A percentile compares a stretch with the other conserved stretches of the same genome.
Evolutionary conservation across 192 early-diverging fungal species (phyloP).

Genomic region (Radiomyces spectabilis): DNA sequence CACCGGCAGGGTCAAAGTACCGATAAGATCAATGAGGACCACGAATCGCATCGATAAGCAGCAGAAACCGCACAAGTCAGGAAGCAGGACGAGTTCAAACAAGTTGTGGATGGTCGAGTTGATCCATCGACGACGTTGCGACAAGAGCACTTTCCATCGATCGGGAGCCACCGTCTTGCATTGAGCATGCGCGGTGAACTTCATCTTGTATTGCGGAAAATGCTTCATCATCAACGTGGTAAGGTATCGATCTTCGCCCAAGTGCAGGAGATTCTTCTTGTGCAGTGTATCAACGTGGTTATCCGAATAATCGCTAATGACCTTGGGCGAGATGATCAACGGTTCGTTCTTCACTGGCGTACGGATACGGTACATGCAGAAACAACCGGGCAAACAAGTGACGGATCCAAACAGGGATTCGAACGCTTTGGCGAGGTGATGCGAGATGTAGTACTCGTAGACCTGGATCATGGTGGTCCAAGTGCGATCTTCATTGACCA

Average conservation of each 20-base stretch:
- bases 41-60: conserved; percentile 98
- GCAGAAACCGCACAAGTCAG: conserved; percentile 94
- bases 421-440: conserved; percentile 95
- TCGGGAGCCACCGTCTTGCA: conserved; percentile 95
- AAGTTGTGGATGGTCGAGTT: conserved; percentile 99
- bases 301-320: conserved; percentile 91
- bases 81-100: conserved; percentile 87
- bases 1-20: conserved; percentile 90
- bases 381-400: conserved; percentile 97
- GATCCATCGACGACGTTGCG: conserved; percentile 96
- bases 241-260: conserved; percentile 99
- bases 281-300: conserved; percentile 95
- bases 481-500: conserved; percentile 87
- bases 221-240: conserved; percentile 95
- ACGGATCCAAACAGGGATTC: conserved; percentile 97
- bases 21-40: conserved; percentile 89
- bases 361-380: conserved; percentile 97
- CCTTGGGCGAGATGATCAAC: conserved; percentile 76
- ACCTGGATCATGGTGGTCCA: conserved; percentile 99
- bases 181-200: conserved; percentile 87
- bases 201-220: conserved; percentile 93
- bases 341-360: conserved; percentile 84
- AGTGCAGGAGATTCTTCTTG: conserved; percentile 95
- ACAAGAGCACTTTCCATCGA: conserved; percentile 85
- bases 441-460: conserved; percentile 97